Evolutionary conservation across 2,329 filamentous ascomycete species (phyloP), one percentile per base, ranked within the genome.

Genomic region (Chaetomiaceae sp.): DNA sequence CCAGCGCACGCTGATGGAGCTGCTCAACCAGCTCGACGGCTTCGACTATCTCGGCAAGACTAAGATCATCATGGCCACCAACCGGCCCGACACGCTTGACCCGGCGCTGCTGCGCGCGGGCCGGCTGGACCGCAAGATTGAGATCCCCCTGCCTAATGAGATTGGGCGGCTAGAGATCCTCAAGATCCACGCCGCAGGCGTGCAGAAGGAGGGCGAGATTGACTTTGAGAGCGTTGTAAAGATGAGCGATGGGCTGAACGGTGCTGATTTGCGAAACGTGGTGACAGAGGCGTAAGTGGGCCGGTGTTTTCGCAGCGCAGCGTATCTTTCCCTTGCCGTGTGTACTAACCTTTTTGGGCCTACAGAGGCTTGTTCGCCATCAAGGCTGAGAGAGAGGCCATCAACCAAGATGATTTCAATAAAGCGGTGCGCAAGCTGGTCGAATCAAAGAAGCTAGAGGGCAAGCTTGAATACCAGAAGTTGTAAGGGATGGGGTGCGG

Each of bases 21-120:
- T 99, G 51, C 86, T 99, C 58, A 99, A 99, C 74, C 94, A 99
- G 73, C 84, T 99, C 49, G 94, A 99, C 69, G 94, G 95, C 62
- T 99, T 99, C 76, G 94, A 99, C 75, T 99, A 99, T 75, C 81
- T 99, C 33, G 94, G 95, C 64, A 96, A 99, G 80, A 99, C 94
- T 51, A 99, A 99, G 79, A 99, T 99, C 70, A 99, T 99, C 76
- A 99, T 99, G 95, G 94, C 91, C 33, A 97, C 94, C 55, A 99
- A 99, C 78, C 81, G 94, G 73, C 94, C 92, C 13, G 92, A 97
- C 71, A 97, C 92, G 1, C 82, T 99, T 44, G 92, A 99, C 67
- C 92, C 92, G 30, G 92, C 92, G 1, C 77, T 99, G 64, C 79
- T 99, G 51, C 86, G 92, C 75, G 92, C 92, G 38, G 92, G 92